These are phyloP conservation scores for Crithidia thermophila DNA, from an alignment of 208 protist species.

Conservation along the genomic window DNA sequence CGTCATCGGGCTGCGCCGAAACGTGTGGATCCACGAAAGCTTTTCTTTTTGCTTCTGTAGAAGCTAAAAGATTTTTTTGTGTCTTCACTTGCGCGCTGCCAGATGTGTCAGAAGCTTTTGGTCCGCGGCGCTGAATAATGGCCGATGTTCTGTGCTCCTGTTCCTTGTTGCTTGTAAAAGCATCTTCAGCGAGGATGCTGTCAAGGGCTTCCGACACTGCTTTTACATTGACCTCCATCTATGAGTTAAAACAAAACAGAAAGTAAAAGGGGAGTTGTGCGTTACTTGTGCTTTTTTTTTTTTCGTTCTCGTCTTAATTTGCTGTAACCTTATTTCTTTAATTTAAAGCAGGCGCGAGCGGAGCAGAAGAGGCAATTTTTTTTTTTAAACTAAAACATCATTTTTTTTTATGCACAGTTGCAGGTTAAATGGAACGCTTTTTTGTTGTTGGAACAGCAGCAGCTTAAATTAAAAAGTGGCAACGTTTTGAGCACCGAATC, in stretches of 20 bases:
- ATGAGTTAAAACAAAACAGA: not conserved
- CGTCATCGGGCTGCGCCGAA: no score
- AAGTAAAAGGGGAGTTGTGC: constrained; percentile 2
- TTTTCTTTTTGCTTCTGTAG: no score
- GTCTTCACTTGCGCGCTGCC: not conserved
- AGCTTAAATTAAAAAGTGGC: not conserved
- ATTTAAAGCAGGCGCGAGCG: no score
- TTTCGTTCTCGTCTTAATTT: no score
- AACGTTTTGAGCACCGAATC: no score
- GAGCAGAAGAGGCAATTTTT: not conserved
- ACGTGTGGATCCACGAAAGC: no score
- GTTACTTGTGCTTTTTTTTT: not conserved
- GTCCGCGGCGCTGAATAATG: not conserved
- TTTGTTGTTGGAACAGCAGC: not conserved
- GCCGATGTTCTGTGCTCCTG: constrained; percentile 3
- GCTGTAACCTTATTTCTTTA: no score
- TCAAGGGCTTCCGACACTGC: constrained; percentile 36
- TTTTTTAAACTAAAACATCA: no score
- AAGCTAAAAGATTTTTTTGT: constrained; percentile 1
- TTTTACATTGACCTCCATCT: constrained; percentile 42
- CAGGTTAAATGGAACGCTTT: no score
- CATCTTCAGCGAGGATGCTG: constrained; percentile 25
- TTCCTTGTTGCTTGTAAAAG: not conserved
- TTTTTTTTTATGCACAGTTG: constrained; percentile 7
- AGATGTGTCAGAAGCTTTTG: not conserved